Evolutionary conservation across 306 rosid species (phyloP), one percentile per base, ranked within the genome.

Genomic region (Calophaca sinica): DNA sequence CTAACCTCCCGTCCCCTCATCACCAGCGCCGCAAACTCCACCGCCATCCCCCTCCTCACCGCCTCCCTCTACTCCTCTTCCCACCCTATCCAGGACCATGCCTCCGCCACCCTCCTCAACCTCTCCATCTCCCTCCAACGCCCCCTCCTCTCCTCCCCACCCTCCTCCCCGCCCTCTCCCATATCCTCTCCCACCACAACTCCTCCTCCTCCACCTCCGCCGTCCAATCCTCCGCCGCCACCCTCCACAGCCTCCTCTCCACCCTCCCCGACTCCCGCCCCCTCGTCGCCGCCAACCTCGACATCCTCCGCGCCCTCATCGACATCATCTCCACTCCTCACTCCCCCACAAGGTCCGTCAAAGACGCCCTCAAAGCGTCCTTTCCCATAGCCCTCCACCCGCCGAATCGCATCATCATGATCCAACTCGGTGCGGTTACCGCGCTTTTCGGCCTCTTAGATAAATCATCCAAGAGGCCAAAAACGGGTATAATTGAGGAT

Each of bases 81-180:
- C 4, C 86, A 70, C 80, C 35, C 80, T 44, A 38, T 85, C 8
- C 97, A 92, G 52, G 96, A 89, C 7, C 79, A 88, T 85, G 97
- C 97, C 39, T 87, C 97, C 36, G 96, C 97, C 4, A 81, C 96
- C 0, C 86, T 92, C 9, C 90, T 92, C 60, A 92, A 92, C 79
- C 81, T 92, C 83, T 92, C 97, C 1, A 92, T 92, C 60, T 62
- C 96, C 61, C 77, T 84, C 66, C 89, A 91, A 28, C 73, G 59
- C 9, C 44, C 81, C 9, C 83, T 92, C 33, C 62, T 88, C 65
- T 78, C 91, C 44, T 84, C 88, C 44, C 84, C 72, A 81, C 87
- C 54, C 89, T 92, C 44, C 90, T 89, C 59, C 85, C 82, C 69
- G 92, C 97, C n/a, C 26, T 92, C 4, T 76, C 97, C 35, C 93